A percentile compares a stretch with the other conserved stretches of the same genome.
phyloP scores from a whole-genome alignment of 495 filamentous ascomycete species.

The Neurospora sp. region DNA sequence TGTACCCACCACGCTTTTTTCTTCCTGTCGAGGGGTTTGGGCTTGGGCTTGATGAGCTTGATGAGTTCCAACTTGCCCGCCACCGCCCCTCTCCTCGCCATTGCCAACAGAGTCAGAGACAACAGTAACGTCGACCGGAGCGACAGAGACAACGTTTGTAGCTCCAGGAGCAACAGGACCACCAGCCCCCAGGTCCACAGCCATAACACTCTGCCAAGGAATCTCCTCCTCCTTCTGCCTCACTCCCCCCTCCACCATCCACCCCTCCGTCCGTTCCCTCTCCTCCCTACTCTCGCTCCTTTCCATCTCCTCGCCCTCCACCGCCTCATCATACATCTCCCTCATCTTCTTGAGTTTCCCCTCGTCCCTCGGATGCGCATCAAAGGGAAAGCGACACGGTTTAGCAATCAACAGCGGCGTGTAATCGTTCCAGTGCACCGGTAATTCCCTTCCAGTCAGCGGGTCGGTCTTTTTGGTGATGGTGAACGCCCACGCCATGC shows the following conservation, averaged over 20 bases:
- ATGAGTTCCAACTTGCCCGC: no score
- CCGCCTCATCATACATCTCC: constrained; percentile 26
- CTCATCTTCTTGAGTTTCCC: constrained; percentile 18
- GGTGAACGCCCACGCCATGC: constrained; percentile 49
- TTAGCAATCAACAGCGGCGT: constrained; percentile 45
- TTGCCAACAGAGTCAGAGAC: no score
- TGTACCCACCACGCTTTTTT: no score
- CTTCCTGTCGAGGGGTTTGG: no score
- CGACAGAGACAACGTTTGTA: no score
- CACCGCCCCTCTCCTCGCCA: no score
- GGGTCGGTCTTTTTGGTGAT: constrained; percentile 33
- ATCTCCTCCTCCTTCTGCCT: neutral
- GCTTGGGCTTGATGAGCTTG: no score
- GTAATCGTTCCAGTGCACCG: constrained; percentile 41
- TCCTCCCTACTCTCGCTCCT: neutral
- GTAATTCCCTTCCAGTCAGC: constrained; percentile 24
- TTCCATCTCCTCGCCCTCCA: constrained; percentile 16
- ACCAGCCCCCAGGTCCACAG: neutral
- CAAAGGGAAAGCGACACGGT: constrained; percentile 37
- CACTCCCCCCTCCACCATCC: neutral
- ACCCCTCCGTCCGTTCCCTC: neutral
- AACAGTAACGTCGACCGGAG: no score
- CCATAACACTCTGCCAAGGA: neutral
- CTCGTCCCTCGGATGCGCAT: constrained; percentile 26
- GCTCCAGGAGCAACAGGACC: no score